These are phyloP conservation scores for Gloeostereum incarnatum DNA, from an alignment of 768 basidiomycete genomes.

Conservation along the genomic window DNA sequence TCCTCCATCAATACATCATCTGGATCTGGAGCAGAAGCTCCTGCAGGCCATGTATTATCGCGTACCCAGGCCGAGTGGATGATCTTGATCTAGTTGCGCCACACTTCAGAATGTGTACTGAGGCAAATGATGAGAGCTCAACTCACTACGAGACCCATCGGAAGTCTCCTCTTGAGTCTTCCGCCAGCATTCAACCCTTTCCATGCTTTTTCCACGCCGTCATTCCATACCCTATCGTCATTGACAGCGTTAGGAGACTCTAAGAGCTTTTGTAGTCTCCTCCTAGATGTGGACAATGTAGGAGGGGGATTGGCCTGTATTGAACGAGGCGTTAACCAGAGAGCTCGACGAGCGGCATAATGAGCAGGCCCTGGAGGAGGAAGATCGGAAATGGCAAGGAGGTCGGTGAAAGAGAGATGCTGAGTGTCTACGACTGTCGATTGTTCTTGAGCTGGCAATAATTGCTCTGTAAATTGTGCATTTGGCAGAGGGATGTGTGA, in stretches of 20 bases:
- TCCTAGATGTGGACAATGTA: conserved; percentile 31
- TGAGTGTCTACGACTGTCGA: too few species aligned
- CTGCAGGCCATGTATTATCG: conserved; percentile 70
- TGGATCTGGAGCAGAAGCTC: conserved; percentile 48
- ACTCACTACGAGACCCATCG: conserved; percentile 57
- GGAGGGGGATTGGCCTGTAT: conserved; percentile 13
- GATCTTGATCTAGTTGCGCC: conserved; percentile 51
- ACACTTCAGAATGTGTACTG: conserved; percentile 1
- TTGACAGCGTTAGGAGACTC: conserved; percentile 34
- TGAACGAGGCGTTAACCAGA: conserved; percentile 39
- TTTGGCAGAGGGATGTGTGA: too few species aligned
- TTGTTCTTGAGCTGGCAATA: too few species aligned
- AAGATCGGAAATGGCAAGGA: conserved; percentile 27
- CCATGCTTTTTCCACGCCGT: conserved; percentile 55
- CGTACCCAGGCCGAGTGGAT: conserved; percentile 68
- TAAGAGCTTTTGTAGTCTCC: conserved; percentile 44
- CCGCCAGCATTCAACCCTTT: conserved; percentile 50
- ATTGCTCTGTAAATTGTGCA: too few species aligned
- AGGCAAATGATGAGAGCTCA: neutral
- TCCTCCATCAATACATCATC: conserved; percentile 36
- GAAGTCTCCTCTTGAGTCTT: conserved; percentile 48
- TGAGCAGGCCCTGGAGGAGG: conserved; percentile 57
- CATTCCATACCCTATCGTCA: conserved; percentile 45
- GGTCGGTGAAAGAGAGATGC: conserved; percentile 31
- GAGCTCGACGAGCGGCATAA: conserved; percentile 51